Percentiles rank a stretch among this genome's conserved stretches.
Evolutionary conservation across 257 asterid species (phyloP).

Genomic region (Henckelia pumila): DNA sequence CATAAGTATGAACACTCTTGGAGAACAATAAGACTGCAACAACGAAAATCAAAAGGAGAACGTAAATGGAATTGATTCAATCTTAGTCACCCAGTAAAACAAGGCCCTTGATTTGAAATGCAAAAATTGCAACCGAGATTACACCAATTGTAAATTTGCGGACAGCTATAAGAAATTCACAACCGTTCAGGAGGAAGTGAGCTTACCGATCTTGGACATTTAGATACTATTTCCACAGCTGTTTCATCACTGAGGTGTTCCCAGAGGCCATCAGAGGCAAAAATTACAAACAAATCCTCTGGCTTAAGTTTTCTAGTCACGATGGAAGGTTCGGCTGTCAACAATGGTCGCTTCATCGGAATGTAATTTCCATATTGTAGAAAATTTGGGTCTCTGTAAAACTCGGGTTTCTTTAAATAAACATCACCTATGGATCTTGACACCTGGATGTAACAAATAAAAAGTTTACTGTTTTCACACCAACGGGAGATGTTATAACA

Average conservation of each 20-base stretch:
- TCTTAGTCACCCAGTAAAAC: background rate
- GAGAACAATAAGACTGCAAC: background rate
- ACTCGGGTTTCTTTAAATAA: constrained; percentile 87
- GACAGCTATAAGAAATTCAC: background rate
- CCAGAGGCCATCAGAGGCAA: constrained; percentile 99
- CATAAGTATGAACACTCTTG: background rate
- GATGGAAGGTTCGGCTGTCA: constrained; percentile 91
- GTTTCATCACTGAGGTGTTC: constrained; percentile 80
- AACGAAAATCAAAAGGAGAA: background rate
- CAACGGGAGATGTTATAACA: constrained; percentile 6
- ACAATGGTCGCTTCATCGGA: constrained; percentile 74
- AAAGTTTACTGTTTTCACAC: constrained; percentile 10
- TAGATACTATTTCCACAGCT: constrained; percentile 78
- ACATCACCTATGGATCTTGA: constrained; percentile 95
- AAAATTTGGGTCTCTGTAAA: constrained; percentile 69
- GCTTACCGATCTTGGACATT: constrained; percentile 83
- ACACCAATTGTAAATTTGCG: background rate
- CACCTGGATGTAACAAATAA: constrained; percentile 49
- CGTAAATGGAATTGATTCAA: too few relatives aligned
- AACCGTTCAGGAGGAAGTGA: background rate
- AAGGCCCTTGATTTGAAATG: background rate
- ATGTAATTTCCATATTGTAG: constrained; percentile 52
- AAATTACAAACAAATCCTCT: constrained; percentile 75
- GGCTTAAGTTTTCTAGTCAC: constrained; percentile 69
- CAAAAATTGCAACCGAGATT: too few relatives aligned